Conservation (phyloP, 2,329 filamentous ascomycete genomes). For the Penicillium vulpinum region DNA sequence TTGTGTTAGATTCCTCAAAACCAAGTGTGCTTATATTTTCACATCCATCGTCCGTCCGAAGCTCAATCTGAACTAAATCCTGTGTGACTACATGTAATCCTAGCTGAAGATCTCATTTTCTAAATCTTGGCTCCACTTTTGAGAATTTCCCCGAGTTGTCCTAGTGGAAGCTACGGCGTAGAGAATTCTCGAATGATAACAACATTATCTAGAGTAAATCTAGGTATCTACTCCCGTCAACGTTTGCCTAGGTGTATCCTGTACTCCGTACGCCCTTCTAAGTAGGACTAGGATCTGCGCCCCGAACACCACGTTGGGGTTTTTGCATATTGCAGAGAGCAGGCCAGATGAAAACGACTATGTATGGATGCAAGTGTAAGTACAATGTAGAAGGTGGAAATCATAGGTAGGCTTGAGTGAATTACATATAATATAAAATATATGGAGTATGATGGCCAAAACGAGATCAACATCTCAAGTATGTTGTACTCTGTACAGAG, state of each 20-base stretch:
- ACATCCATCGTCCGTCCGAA: neutral
- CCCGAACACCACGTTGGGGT: neutral
- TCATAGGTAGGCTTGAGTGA: neutral
- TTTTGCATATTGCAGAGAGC: neutral
- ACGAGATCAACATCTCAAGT: neutral
- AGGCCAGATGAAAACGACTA: neutral
- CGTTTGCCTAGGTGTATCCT: neutral
- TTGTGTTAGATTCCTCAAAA: neutral
- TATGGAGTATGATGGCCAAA: neutral
- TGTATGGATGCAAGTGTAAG: neutral
- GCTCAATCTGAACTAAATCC: neutral
- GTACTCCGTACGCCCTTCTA: neutral
- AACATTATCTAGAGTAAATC: neutral
- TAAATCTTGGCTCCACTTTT: constrained; percentile 2
- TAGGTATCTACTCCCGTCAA: neutral
- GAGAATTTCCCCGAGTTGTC: constrained; percentile 14
- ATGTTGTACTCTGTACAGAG: too few relatives aligned
- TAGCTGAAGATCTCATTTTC: neutral
- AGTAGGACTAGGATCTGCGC: constrained; percentile 1
- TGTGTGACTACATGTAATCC: neutral
- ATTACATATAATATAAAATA: neutral
- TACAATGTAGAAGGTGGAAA: neutral
- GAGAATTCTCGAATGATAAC: neutral
- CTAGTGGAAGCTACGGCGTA: neutral
- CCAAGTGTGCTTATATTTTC: neutral